A percentile compares a stretch with the other conserved stretches of the same genome.
These are phyloP conservation scores for Alternaria triticimaculans DNA, from an alignment of 2,329 filamentous ascomycete genomes.

Conservation along the genomic window DNA sequence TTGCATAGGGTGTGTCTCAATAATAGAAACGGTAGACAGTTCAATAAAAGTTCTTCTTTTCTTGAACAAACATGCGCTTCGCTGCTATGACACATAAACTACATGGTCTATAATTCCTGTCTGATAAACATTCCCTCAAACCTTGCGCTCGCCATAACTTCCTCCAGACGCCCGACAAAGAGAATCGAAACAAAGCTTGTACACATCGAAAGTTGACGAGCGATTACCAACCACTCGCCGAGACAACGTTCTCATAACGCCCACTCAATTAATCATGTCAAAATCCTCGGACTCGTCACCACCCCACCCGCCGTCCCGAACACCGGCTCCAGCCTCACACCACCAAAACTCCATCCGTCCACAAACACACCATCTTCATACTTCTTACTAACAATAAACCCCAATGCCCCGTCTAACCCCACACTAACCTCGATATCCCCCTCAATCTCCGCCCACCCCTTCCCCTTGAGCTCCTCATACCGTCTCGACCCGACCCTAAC, in stretches of 20 bases:
- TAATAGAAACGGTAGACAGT: not conserved
- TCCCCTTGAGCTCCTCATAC: conserved; percentile 38
- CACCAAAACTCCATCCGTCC: conserved; percentile 50
- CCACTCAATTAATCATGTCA: not conserved
- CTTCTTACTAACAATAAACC: conserved; percentile 46
- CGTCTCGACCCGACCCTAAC: conserved; percentile 41
- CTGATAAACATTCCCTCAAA: not conserved
- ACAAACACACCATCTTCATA: conserved; percentile 40
- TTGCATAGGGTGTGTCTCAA: not conserved
- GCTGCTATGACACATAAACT: not conserved
- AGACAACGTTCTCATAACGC: not conserved
- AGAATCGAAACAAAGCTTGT: not conserved
- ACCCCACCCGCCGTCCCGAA: conserved; percentile 25
- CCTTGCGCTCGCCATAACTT: not conserved
- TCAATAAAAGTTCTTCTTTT: not conserved
- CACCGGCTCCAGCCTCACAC: conserved; percentile 46
- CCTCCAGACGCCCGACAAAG: not conserved
- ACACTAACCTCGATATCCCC: conserved; percentile 47
- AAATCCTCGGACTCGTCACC: conserved; percentile 13
- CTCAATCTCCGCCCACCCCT: conserved; percentile 48
- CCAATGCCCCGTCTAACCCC: conserved; percentile 46
- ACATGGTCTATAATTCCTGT: not conserved
- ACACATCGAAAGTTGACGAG: not conserved
- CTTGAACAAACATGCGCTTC: not conserved
- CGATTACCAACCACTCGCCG: not conserved